Evolutionary conservation across 1,284 basidiomycete genomes (phyloP).

Genomic region (Apiotrichum sp.): DNA sequence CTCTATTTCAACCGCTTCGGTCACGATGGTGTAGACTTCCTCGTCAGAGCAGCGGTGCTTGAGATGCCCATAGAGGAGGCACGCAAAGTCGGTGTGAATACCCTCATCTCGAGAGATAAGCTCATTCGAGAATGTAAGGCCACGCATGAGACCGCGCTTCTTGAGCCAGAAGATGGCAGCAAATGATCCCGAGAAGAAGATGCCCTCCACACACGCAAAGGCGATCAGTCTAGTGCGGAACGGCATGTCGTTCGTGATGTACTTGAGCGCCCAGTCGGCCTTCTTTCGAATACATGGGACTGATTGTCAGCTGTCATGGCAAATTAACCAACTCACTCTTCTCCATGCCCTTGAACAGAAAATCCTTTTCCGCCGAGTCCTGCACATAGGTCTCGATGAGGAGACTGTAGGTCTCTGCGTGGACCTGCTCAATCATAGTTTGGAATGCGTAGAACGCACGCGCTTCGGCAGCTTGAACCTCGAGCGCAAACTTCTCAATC

Average conservation of each 20-base stretch:
- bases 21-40: slow-evolving; percentile 64
- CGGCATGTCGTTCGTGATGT: slow-evolving; percentile 68
- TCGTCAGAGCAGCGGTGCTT: slow-evolving; percentile 64
- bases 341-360: slow-evolving; percentile 54
- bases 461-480: slow-evolving; percentile 89
- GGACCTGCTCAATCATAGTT: slow-evolving; percentile 80
- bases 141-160: slow-evolving; percentile 97
- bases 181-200: slow-evolving; percentile 92
- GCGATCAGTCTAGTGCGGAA: slow-evolving; percentile 87
- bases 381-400: slow-evolving; percentile 56
- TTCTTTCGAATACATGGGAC: slow-evolving; percentile 70
- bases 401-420: slow-evolving; percentile 56
- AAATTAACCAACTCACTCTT: slow-evolving; percentile 39
- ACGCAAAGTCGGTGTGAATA: slow-evolving; percentile 78
- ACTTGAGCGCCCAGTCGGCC: slow-evolving; percentile 84
- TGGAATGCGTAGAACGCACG: slow-evolving; percentile 97
- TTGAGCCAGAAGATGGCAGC: slow-evolving; percentile 98
- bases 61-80: slow-evolving; percentile 70
- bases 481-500: slow-evolving; percentile 86
- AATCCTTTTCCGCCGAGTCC: slow-evolving; percentile 51
- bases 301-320: slow-evolving; percentile 2
- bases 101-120: slow-evolving; percentile 95
- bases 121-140: slow-evolving; percentile 91
- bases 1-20: slow-evolving; percentile 73
- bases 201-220: slow-evolving; percentile 93